phyloP scores from a whole-genome alignment of 1,139 yeast species.

The Komagataea norvegica region DNA sequence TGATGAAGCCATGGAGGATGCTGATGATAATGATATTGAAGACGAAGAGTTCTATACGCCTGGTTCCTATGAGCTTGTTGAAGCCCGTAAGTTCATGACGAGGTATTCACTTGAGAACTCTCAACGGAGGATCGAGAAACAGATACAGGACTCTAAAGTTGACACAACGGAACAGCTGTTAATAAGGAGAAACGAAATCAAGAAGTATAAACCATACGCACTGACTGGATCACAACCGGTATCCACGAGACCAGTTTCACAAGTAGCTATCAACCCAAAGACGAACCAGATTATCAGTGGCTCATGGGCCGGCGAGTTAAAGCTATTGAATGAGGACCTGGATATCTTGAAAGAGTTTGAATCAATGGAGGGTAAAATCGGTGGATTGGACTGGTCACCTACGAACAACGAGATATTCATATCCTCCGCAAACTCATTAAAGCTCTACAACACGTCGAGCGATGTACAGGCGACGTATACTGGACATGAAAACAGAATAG shows the following conservation, averaged over 20 bases:
- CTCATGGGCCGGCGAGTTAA: slow-evolving; percentile 80
- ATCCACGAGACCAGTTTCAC: slow-evolving; percentile 63
- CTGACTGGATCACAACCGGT: slow-evolving; percentile 68
- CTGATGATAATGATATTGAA: slow-evolving; percentile 39
- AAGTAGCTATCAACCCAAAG: slow-evolving; percentile 42
- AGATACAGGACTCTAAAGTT: slow-evolving; percentile 20
- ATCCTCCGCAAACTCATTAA: slow-evolving; percentile 54
- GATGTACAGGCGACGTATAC: slow-evolving; percentile 14
- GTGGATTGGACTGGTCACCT: slow-evolving; percentile 66
- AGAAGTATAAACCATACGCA: slow-evolving; percentile 36
- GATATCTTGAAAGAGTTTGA: slow-evolving; percentile 28
- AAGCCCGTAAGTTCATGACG: slow-evolving; percentile 50
- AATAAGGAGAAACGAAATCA: slow-evolving; percentile 44
- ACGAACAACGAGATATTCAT: slow-evolving; percentile 32
- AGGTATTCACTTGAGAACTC: slow-evolving; percentile 46
- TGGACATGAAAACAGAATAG: slow-evolving; percentile 54
- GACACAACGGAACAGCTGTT: slow-evolving; percentile 33
- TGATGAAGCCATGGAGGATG: slow-evolving; percentile 28
- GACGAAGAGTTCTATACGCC: slow-evolving; percentile 86
- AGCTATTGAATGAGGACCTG: slow-evolving; percentile 43
- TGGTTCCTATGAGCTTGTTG: slow-evolving; percentile 55
- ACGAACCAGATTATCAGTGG: slow-evolving; percentile 52
- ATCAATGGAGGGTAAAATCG: slow-evolving; percentile 56
- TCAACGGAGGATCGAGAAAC: slow-evolving; percentile 35
- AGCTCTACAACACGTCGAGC: slow-evolving; percentile 11